phyloP scores from a whole-genome alignment of 495 filamentous ascomycete genomes.

The Aeminium ludgeri region DNA sequence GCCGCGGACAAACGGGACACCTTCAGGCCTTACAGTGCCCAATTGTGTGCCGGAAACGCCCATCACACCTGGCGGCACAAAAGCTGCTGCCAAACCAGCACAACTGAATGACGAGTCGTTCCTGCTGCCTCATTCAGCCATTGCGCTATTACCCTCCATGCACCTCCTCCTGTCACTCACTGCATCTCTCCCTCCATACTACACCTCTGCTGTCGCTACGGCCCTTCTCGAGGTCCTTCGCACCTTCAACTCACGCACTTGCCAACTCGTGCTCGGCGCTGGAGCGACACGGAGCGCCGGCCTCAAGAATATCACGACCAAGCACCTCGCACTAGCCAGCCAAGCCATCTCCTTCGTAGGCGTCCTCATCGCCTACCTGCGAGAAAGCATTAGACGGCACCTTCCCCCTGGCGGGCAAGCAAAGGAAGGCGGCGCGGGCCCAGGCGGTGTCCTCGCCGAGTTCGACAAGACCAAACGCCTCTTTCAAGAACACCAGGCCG shows the following conservation, averaged over 20 bases:
- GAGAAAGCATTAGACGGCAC: conserved; percentile 78
- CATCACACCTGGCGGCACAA: not conserved
- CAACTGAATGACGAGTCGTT: conserved; percentile 72
- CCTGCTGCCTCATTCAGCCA: conserved; percentile 66
- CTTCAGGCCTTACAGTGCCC: no score
- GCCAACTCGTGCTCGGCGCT: conserved; percentile 85
- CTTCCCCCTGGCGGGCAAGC: conserved; percentile 16
- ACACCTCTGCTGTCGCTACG: conserved; percentile 66
- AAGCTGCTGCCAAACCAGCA: conserved; percentile 28
- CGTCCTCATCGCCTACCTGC: conserved; percentile 71
- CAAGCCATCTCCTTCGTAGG: conserved; percentile 82
- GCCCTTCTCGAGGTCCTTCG: conserved; percentile 59
- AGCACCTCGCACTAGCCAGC: conserved; percentile 81
- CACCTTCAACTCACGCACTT: conserved; percentile 85
- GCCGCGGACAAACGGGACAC: not conserved
- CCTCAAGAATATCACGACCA: conserved; percentile 89
- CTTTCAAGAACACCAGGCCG: conserved; percentile 83
- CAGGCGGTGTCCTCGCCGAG: conserved; percentile 46
- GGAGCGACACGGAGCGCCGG: conserved; percentile 84
- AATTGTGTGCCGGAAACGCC: not conserved
- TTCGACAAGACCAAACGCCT: conserved; percentile 84
- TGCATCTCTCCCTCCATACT: conserved; percentile 68
- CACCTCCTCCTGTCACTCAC: conserved; percentile 69
- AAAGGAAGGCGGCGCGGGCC: not conserved
- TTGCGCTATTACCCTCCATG: conserved; percentile 63